Evolutionary conservation across 805 yeast genomes (phyloP), one percentile per base, ranked within the genome.

Genomic region (Allodekkera sacchari): DNA sequence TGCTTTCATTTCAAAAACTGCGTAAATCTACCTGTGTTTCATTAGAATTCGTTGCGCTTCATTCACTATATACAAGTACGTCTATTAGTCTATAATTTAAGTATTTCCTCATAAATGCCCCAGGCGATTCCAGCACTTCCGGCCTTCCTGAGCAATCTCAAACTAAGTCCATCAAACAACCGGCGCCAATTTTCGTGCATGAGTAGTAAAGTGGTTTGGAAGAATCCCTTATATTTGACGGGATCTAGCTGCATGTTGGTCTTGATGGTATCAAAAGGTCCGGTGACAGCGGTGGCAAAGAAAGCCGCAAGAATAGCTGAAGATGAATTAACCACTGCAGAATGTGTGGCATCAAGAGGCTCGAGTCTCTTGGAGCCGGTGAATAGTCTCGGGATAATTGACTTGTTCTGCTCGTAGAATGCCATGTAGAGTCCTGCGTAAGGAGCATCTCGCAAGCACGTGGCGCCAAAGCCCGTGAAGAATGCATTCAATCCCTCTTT

Each of bases 111-210:
- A 53, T 89, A 92, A 16, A 92, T 78, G 37, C 95, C 84, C 98
- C 98, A 92, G 30, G 95, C 87, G 38, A 92, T 85, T 2, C 95
- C 96, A 0, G 96, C 89, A 55, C 95, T 82, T 29, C 83, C 54
- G 0, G 89, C 95, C 57, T 92, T 92, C 44, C 97, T 67, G 4
- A 80, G 67, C 30, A 92, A 64, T 42, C 98, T 65, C 44, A 92
- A 64, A 25, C 84, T 71, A 19, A 92, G 59, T 0, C 98, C 98
- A 53, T 84, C 79, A 53, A 92, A 88, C 32, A 92, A 61, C 28
- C 77, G 70, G 17, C 55, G 41, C 17, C 67, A 42, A 5, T 63
- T 78, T 55, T 59, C 88, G 46, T 53, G 59, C 44, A 57, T 47
- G 35, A 67, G 69, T 19, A 37, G 20, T 4, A 28, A 30, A 32